Base-by-base conservation (phyloP, 2,329 filamentous ascomycete genomes). In the Trichocomaceae sp. region DNA sequence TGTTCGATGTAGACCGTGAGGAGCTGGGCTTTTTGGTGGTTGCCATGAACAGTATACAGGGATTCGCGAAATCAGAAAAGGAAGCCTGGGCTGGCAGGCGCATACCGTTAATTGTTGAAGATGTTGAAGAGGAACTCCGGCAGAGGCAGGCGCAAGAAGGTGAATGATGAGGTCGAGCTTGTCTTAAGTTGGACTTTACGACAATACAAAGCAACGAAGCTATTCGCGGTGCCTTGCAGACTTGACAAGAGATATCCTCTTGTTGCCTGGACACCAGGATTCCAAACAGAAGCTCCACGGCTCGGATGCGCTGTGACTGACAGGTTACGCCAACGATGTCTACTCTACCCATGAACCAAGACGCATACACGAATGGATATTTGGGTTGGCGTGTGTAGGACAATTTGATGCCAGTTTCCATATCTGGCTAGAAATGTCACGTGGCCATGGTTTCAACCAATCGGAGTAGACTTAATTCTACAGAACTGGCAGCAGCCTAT, bases 1-100 rank as follows among this genome's bases (percentile, higher is more conserved):
- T 97, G 0, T 97, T 97, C 69, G 93, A 99, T 70, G 88, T 93
- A 7, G 91, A 96, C 64, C 80, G 93, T 50, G 93, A 99, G 75
- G 90, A 96, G 68, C 77, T 99, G 35, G 93, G 93, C 0, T 97
- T 97, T 63, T 72, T 97, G 56, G 90, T 95, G 3, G 88, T 96
- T 10, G 90, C 81, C 0, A 82, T 96, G 80, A 77, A 83, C 58
- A 96, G 91, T 64, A 75, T 95, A 53, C 84, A 87, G 59, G 84
- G 82, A 0, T 90, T 87, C 72, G 83, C 84, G 52, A 73, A 72
- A 57, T 77, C 77, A 42, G 84, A 88, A 64, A 79, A 72, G 63
- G 77, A 78, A 50, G 79, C 78, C 50, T 79, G 83, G 74, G 74
- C 75, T n/a, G 71, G 69, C 19, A 67, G 65, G 5, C 66, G 75